Evolutionary conservation across 139 green algal species (phyloP), one percentile per base, ranked within the genome.

Genomic region (Picochlorum sp.): DNA sequence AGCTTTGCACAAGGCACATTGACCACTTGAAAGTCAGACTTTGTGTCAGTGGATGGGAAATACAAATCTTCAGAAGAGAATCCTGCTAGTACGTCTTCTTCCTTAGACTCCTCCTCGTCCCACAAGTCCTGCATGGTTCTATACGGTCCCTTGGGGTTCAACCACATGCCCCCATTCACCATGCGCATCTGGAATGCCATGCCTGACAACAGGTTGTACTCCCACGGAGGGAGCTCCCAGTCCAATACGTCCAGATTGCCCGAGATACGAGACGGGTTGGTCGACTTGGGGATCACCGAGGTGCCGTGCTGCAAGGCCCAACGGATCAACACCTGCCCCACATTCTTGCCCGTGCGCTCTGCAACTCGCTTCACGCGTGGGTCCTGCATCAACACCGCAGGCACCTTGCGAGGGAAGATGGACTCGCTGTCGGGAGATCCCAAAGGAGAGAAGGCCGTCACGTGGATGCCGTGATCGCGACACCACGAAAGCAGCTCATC

Each of bases 401-500:
- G 62, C 32, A 81, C 65, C n/a, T 74, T 68, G 28, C 83, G 68
- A 45, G 77, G 69, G 65, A 88, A 84, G 56, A 93, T 83, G 20
- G 76, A 66, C 8, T 81, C 82, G 54, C 71, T 89, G 74, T 94
- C 89, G 2, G 84, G 85, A 2, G 81, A 86, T 9, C 90, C 92
- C 41, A 97, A 80, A 0, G 92, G 89, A 2, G 80, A 89, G 81
- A 92, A 97, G 4, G 89, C 89, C 2, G 89, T 95, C 11, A 97
- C 74, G 65, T 96, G 92, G 52, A 98, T 86, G 34, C 69, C 65
- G 26, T 78, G 59, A 10, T 41, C 11, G 1, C 21, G 7, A 28
- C 66, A 74, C 50, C 63, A 78, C 32, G 47, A 26, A 9, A 95
- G 34, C n/a, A 97, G 71, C 2, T 71, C 68, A 50, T 90, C 75